Evolutionary conservation across 2,329 filamentous ascomycete genomes (phyloP).

Genomic region (Fusarium zealandicum): DNA sequence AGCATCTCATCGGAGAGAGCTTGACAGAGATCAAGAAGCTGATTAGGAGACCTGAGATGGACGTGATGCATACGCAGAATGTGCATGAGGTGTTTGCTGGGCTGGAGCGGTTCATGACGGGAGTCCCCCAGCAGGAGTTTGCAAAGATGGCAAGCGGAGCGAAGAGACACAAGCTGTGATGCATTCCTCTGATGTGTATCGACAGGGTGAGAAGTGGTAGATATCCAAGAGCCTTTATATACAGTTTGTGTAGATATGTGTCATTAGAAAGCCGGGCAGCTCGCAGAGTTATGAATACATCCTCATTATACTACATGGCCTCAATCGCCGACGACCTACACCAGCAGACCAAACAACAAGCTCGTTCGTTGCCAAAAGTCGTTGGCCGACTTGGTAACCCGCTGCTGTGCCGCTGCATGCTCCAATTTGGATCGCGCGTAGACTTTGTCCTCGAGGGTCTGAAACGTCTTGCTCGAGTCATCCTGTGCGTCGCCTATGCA

Average conservation of each 20-base stretch:
- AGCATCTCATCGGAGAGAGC: slow-evolving; percentile 80
- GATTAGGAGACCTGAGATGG: slow-evolving; percentile 76
- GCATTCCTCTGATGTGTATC: neutral
- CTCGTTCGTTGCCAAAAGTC: slow-evolving; percentile 87
- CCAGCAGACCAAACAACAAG: slow-evolving; percentile 81
- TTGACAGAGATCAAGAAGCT: slow-evolving; percentile 85
- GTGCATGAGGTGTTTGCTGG: slow-evolving; percentile 87
- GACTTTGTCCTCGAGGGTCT: slow-evolving; percentile 56
- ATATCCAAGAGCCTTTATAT: too few species aligned
- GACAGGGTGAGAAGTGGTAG: neutral
- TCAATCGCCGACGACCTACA: slow-evolving; percentile 40
- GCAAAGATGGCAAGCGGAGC: slow-evolving; percentile 81
- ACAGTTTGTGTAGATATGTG: neutral
- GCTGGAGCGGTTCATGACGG: slow-evolving; percentile 78
- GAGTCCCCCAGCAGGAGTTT: slow-evolving; percentile 89
- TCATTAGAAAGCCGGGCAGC: neutral
- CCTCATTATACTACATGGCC: slow-evolving; percentile 16
- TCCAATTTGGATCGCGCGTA: slow-evolving; percentile 57
- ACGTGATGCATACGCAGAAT: slow-evolving; percentile 77
- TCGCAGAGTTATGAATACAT: neutral
- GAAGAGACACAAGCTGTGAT: slow-evolving; percentile 90
- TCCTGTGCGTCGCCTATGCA: slow-evolving; percentile 49
- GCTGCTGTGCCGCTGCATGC: slow-evolving; percentile 55
- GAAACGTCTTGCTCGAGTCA: slow-evolving; percentile 44
- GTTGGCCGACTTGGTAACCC: slow-evolving; percentile 67